phyloP scores from a whole-genome alignment of 2,329 filamentous ascomycete genomes.

The Fusarium nurragi region DNA sequence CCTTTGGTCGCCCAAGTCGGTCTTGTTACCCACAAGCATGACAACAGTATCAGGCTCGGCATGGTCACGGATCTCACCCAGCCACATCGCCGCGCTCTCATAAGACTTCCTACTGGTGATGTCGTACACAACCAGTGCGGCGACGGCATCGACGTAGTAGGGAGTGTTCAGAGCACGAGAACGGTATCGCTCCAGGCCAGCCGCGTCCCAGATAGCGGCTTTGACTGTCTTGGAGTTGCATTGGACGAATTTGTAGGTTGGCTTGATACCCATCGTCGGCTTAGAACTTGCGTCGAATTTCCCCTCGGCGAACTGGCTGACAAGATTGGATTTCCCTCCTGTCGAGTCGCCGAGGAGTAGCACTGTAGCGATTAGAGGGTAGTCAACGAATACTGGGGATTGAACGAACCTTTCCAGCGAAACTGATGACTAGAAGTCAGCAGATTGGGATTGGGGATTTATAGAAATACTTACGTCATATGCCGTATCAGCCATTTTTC shows the following conservation, averaged over 20 bases:
- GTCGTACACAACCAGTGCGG: neutral
- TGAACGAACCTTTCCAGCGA: neutral
- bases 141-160: neutral
- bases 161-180: neutral
- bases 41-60: neutral
- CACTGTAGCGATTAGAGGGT: neutral
- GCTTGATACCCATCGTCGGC: constrained; percentile 5
- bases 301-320: neutral
- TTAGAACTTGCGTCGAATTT: neutral
- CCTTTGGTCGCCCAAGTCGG: neutral
- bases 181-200: constrained; percentile 1
- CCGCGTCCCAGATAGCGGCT: constrained; percentile 2
- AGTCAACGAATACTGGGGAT: fast-evolving
- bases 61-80: neutral
- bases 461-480: neutral
- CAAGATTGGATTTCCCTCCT: constrained; percentile 10
- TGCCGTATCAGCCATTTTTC: neutral
- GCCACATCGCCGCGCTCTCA: neutral
- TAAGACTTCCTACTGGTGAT: neutral
- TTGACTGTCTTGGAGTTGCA: constrained; percentile 1
- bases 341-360: neutral
- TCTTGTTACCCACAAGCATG: constrained; percentile 11
- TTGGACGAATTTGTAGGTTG: neutral
- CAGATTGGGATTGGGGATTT: fast-evolving
- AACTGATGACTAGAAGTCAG: neutral